A percentile compares a stretch with the other conserved stretches of the same genome.
Conservation (phyloP, 1,284 basidiomycete species). For the Rhodofomes roseus region DNA sequence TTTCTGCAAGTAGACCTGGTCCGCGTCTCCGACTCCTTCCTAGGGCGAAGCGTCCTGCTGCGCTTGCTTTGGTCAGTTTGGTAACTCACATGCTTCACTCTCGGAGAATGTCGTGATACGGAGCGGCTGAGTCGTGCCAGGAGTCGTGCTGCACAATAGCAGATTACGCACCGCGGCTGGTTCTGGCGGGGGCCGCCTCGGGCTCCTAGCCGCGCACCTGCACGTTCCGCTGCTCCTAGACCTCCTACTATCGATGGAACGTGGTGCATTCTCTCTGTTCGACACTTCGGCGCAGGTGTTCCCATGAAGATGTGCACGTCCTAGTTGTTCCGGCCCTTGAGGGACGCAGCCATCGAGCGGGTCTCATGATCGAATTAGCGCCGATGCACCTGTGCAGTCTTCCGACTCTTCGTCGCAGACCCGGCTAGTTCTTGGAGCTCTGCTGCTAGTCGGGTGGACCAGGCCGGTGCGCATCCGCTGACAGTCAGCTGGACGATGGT, state of each 20-base stretch:
- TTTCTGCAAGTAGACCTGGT: neutral
- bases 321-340: neutral
- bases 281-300: neutral
- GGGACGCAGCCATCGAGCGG: neutral
- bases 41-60: neutral
- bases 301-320: neutral
- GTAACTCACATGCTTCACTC: neutral
- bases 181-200: neutral
- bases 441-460: neutral
- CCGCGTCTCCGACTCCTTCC: neutral
- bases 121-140: neutral
- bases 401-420: neutral
- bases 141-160: neutral
- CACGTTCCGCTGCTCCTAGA: neutral
- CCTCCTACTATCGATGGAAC: constrained; percentile 1
- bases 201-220: neutral
- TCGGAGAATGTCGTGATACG: neutral
- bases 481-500: neutral
- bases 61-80: neutral
- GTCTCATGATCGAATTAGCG: neutral
- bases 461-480: neutral
- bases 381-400: neutral
- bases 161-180: neutral
- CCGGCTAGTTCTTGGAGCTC: neutral
- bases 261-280: neutral